Evolutionary conservation across 2,329 filamentous ascomycete genomes (phyloP).

Genomic region (Clonostachys rosea): DNA sequence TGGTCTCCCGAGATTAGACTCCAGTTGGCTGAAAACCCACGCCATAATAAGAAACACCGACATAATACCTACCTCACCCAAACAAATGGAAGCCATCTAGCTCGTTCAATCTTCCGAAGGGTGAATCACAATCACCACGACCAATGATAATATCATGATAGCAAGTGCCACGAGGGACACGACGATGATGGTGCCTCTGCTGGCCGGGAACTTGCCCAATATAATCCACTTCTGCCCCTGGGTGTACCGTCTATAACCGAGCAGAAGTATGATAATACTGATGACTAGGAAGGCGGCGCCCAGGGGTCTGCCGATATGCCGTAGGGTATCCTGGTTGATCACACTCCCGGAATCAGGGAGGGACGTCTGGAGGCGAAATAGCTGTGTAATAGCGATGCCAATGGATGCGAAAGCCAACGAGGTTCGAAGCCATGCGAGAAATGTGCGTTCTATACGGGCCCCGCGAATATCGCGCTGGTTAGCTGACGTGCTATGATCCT

Average conservation of each 20-base stretch:
- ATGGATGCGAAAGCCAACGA: conserved; percentile 79
- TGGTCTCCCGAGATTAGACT: too few species aligned
- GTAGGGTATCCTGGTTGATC: conserved; percentile 37
- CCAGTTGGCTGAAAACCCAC: background rate
- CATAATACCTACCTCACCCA: background rate
- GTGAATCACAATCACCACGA: conserved; percentile 55
- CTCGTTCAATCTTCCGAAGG: conserved; percentile 10
- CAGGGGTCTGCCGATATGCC: conserved; percentile 66
- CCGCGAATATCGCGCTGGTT: background rate
- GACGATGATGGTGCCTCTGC: conserved; percentile 68
- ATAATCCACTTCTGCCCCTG: conserved; percentile 78
- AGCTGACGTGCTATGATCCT: background rate
- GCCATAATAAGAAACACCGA: background rate
- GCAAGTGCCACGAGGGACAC: conserved; percentile 61
- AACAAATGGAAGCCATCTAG: too few species aligned
- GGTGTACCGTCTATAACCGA: conserved; percentile 77
- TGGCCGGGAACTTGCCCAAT: conserved; percentile 74
- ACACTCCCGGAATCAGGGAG: conserved; percentile 26
- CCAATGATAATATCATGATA: conserved; percentile 55
- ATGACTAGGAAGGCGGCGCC: conserved; percentile 75
- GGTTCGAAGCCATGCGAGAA: conserved; percentile 80
- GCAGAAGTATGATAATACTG: conserved; percentile 67
- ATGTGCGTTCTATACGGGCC: conserved; percentile 63
- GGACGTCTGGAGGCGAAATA: conserved; percentile 76
- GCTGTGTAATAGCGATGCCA: conserved; percentile 77